phyloP scores from a whole-genome alignment of 495 filamentous ascomycete genomes.

The Chaetomidium leptoderma region DNA sequence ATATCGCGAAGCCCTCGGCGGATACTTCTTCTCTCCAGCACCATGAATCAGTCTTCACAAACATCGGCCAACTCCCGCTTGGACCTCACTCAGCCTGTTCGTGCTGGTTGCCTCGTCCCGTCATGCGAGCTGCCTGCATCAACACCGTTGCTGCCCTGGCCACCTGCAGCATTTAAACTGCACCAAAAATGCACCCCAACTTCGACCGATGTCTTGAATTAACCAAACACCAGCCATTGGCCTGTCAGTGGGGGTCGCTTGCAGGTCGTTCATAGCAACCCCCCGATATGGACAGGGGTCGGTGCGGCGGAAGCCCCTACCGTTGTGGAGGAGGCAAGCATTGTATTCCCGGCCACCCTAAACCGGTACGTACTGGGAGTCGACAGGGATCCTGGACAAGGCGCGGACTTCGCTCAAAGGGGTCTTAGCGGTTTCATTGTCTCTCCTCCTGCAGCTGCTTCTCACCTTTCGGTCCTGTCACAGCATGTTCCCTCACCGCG shows the following conservation, averaged over 20 bases:
- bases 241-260: conserved; percentile 16
- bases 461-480: conserved; percentile 24
- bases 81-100: not conserved
- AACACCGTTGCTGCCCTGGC: not conserved
- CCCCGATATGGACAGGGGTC: conserved; percentile 27
- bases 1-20: not conserved
- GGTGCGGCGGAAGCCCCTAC: conserved; percentile 23
- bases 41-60: not conserved
- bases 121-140: conserved; percentile 8
- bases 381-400: conserved; percentile 23
- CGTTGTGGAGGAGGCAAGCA: no score
- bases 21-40: no score
- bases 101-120: conserved; percentile 16
- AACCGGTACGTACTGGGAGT: conserved; percentile 16
- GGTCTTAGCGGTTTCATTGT: conserved; percentile 37
- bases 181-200: conserved; percentile 26
- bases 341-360: not conserved
- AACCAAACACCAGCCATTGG: conserved; percentile 28
- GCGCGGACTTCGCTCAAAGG: conserved; percentile 18
- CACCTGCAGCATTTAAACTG: conserved; percentile 20
- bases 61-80: not conserved
- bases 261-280: conserved; percentile 19
- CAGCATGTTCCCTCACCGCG: conserved; percentile 19
- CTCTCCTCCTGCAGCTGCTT: conserved; percentile 29
- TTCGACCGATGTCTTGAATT: conserved; percentile 29